Conservation (phyloP, 1,284 basidiomycete genomes). For the Leccinum insolens region DNA sequence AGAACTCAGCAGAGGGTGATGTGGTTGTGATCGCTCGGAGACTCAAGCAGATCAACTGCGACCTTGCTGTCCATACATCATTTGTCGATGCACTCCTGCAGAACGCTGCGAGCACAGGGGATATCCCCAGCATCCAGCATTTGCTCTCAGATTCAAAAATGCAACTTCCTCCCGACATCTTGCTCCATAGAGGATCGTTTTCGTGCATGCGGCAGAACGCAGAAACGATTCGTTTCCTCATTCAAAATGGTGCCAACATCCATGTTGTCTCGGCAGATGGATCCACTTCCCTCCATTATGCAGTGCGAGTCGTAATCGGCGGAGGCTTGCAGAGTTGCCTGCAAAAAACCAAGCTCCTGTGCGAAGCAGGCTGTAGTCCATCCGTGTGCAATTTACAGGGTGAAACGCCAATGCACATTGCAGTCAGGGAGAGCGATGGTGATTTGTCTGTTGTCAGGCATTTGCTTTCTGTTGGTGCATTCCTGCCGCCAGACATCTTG, state of each 20-base stretch:
- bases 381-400: neutral
- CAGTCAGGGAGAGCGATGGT: fast-evolving
- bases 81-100: neutral
- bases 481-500: neutral
- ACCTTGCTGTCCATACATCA: neutral
- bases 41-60: slow-evolving; percentile 10
- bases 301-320: fast-evolving
- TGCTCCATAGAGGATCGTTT: slow-evolving; percentile 5
- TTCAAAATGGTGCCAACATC: neutral
- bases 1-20: neutral
- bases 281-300: neutral
- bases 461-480: neutral
- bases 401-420: neutral
- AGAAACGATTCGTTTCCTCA: neutral
- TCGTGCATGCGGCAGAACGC: neutral
- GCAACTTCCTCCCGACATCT: slow-evolving; percentile 10
- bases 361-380: neutral
- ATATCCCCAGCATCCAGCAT: neutral
- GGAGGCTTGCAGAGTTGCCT: neutral
- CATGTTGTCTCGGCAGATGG: neutral
- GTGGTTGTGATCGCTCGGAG: neutral
- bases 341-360: neutral
- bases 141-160: neutral
- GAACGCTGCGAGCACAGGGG: slow-evolving; percentile 1
- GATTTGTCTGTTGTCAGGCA: neutral